Evolutionary conservation across 345 rosid species (phyloP).

Genomic region (Chamaenerion angustifolium): DNA sequence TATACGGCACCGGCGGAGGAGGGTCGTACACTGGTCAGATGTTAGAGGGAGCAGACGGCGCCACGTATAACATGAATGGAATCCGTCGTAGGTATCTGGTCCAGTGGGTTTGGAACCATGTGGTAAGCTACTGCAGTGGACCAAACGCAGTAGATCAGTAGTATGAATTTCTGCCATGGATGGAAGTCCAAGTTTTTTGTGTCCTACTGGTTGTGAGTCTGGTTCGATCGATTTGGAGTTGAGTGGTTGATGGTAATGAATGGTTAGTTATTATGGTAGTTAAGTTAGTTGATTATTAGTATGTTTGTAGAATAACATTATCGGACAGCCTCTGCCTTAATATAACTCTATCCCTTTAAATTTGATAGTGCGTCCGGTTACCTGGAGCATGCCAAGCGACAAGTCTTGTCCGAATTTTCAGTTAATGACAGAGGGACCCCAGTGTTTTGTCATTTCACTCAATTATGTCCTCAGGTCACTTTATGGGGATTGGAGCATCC

Average conservation of each 20-base stretch:
- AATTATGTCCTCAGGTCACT: too few species aligned
- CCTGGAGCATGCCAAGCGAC: too few species aligned
- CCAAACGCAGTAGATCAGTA: constrained; percentile 82
- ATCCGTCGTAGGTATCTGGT: constrained; percentile 71
- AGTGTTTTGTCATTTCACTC: too few species aligned
- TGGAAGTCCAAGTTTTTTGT: background rate
- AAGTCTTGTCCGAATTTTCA: too few species aligned
- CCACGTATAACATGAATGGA: constrained; percentile 86
- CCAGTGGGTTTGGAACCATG: constrained; percentile 91
- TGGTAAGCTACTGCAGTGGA: constrained; percentile 75
- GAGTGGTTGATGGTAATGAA: background rate
- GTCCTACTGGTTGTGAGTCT: background rate
- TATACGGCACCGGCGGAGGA: constrained; percentile 94
- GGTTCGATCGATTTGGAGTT: background rate
- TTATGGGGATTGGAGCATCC: too few species aligned
- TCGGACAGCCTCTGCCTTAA: too few species aligned
- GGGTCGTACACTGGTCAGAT: constrained; percentile 93
- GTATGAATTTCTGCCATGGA: background rate
- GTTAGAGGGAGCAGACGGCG: constrained; percentile 45
- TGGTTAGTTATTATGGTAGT: constrained; percentile 3
- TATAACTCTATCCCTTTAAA: too few species aligned
- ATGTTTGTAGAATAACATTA: constrained; percentile 1
- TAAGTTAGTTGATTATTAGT: background rate
- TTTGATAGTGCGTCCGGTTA: background rate
- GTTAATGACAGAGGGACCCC: too few species aligned